These are phyloP conservation scores for Nitzschia putrida DNA, from an alignment of 108 stramenopile genomes.

Conservation along the genomic window DNA sequence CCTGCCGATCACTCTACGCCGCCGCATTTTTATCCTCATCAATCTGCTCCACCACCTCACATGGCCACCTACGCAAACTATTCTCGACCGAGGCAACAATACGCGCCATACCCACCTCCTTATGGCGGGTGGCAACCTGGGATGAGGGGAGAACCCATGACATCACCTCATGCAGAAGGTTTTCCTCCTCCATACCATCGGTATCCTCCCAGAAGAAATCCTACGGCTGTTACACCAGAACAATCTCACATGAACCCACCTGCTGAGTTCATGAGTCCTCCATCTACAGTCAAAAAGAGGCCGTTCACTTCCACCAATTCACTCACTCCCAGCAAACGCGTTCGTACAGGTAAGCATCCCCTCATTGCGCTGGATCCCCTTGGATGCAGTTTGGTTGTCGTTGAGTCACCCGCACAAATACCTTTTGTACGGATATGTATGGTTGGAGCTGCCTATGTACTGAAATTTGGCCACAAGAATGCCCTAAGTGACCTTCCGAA, in stretches of 20 bases:
- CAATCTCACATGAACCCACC: slow-evolving; percentile 18
- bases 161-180: slow-evolving; percentile 24
- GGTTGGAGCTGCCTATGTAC: slow-evolving; percentile 15
- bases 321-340: slow-evolving; percentile 35
- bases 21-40: slow-evolving; percentile 8
- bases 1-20: slow-evolving; percentile 11
- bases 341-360: slow-evolving; percentile 26
- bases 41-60: slow-evolving; percentile 21
- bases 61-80: slow-evolving; percentile 29
- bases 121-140: slow-evolving; percentile 17
- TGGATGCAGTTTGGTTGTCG: slow-evolving; percentile 10
- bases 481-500: slow-evolving; percentile 14
- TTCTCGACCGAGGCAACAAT: slow-evolving; percentile 15
- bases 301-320: slow-evolving; percentile 25
- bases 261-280: slow-evolving; percentile 37
- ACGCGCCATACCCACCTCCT: slow-evolving; percentile 15
- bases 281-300: slow-evolving; percentile 20
- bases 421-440: slow-evolving; percentile 13
- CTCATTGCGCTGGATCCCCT: slow-evolving; percentile 7
- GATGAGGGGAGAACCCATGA: slow-evolving; percentile 4
- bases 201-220: slow-evolving; percentile 25
- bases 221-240: slow-evolving; percentile 44
- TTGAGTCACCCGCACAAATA: slow-evolving; percentile 1
- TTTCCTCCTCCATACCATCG: slow-evolving; percentile 22
- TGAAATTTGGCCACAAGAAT: slow-evolving; percentile 13